Base-by-base conservation (phyloP, 352 stramenopile species). In the Pythium sp. region DNA sequence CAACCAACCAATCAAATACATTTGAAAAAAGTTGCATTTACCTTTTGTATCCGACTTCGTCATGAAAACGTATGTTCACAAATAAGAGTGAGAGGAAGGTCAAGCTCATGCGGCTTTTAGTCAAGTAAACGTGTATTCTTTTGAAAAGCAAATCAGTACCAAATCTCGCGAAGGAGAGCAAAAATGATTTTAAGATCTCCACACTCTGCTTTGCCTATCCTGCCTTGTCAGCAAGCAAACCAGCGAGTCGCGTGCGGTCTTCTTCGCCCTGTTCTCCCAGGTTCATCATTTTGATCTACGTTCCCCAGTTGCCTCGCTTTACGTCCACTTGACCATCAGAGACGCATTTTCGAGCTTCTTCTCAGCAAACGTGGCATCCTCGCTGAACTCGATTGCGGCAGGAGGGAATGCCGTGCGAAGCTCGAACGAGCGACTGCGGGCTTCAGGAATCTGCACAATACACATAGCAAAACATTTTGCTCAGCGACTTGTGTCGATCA, bases 271-370 rank as follows among this genome's bases (percentile, higher is more conserved):
- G 36, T 46, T 18, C 36, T 41, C 41, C 28, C 54, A 59, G 28
- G 54, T 41, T 8, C 28, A 59, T 59, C 54, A 59, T 59, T 30
- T 22, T 41, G 54, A 20, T 59, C 54, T 59, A 59, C 30, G 54
- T 18, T 41, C 28, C 14, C 28, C 6, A 12, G 26, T 41, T 59
- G 36, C 54, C 36, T 34, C 6, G 8, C 22, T 47, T 73, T 56
- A 81, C 9, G 69, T 58, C 87, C 87, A 95, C 56, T 93, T 84
- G 69, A 95, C 75, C 74, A 91, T 89, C 47, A 95, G 73, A 61
- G 84, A 88, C 49, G 85, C 84, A 65, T 93, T 93, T 58, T 85
- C 82, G 11, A 95, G 78, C 51, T 91, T 81, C 28, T 82, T 74
- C 43, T 92, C 84, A 46, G 78, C 75, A 51, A 95, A 80, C 20